These are phyloP conservation scores for Sparassis latifolia DNA, from an alignment of 1,284 basidiomycete genomes.

Conservation along the genomic window DNA sequence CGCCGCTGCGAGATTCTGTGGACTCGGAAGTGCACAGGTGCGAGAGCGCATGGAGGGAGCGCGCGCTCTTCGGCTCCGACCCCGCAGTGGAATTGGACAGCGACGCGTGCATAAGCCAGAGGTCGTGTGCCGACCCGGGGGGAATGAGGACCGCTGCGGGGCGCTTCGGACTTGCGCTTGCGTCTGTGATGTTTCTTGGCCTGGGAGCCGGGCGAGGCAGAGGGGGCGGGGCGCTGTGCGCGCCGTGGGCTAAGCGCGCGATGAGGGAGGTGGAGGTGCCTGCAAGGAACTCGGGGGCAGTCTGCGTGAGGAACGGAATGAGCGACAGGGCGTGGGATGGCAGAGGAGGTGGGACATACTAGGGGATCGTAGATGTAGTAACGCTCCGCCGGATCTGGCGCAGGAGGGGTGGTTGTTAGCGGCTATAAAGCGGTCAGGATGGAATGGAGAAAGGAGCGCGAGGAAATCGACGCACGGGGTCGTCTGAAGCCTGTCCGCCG, in stretches of 20 bases:
- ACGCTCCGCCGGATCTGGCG: slow-evolving; percentile 5
- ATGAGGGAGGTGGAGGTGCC: slow-evolving; percentile 16
- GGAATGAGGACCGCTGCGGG: background rate
- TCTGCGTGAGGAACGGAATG: slow-evolving; percentile 3
- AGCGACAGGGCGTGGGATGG: background rate
- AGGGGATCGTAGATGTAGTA: slow-evolving; percentile 17
- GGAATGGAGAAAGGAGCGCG: background rate
- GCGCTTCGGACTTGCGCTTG: background rate
- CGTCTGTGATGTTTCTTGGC: background rate
- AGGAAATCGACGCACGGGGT: too few relatives aligned
- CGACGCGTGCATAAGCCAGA: background rate
- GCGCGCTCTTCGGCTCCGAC: background rate
- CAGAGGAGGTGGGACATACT: slow-evolving; percentile 3
- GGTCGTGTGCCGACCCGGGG: background rate
- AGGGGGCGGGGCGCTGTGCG: slow-evolving; percentile 9
- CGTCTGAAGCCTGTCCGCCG: background rate
- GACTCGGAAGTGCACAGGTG: background rate
- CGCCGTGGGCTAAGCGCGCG: slow-evolving; percentile 10
- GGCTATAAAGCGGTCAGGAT: background rate
- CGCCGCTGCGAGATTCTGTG: background rate
- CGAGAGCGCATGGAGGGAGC: background rate
- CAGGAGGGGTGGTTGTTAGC: background rate
- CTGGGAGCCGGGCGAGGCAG: background rate
- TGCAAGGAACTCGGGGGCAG: slow-evolving; percentile 18
- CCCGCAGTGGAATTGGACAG: background rate